Conservation (phyloP, 371 early-diverging fungal genomes). For the Mortierella sp. region DNA sequence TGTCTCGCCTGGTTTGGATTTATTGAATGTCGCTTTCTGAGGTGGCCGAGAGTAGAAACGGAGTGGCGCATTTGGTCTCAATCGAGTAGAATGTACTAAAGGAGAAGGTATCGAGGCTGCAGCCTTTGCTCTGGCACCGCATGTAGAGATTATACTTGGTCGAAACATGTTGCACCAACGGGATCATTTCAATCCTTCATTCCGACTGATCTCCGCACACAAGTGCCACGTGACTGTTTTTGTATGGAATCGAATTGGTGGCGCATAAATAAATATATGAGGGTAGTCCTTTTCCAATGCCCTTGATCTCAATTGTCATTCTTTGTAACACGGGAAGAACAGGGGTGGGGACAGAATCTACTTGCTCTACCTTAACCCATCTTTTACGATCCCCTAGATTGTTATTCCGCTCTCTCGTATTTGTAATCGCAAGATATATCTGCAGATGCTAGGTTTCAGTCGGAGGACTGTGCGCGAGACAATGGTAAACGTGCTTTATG, state of each 20-base stretch:
- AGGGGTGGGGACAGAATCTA: not conserved
- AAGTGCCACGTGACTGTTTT: not conserved
- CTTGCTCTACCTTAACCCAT: too few relatives aligned
- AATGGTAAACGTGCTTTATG: not conserved
- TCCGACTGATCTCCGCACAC: not conserved
- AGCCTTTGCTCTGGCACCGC: not conserved
- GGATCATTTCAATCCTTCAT: not conserved
- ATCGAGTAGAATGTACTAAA: not conserved
- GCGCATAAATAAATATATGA: too few relatives aligned
- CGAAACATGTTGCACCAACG: conserved; percentile 7
- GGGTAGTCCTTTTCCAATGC: too few relatives aligned
- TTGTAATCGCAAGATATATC: not conserved
- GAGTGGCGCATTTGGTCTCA: not conserved
- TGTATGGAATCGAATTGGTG: too few relatives aligned
- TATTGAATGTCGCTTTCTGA: conserved; percentile 22
- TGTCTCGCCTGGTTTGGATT: conserved; percentile 1
- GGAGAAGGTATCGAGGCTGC: not conserved
- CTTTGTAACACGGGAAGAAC: not conserved
- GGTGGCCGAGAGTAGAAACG: conserved; percentile 22
- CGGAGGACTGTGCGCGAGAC: conserved; percentile 6
- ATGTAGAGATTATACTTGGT: not conserved
- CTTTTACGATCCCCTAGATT: not conserved
- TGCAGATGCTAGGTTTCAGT: not conserved
- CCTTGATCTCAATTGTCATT: not conserved
- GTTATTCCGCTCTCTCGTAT: not conserved